Evolutionary conservation across 345 rosid genomes (phyloP).

Genomic region (Cochlearia excelsa): DNA sequence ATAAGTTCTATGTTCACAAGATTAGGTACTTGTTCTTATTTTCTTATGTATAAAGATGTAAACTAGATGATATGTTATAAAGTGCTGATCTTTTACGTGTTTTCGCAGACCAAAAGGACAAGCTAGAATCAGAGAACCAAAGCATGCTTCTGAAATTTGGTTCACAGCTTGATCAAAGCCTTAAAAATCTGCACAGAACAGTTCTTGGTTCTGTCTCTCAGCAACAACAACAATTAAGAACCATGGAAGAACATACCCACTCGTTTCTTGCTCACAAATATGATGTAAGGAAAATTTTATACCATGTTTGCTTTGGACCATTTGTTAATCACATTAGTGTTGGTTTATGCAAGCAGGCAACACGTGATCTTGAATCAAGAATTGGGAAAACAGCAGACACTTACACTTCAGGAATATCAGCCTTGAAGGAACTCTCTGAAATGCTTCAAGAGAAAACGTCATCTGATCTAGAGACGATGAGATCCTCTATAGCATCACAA

Average conservation of each 20-base stretch:
- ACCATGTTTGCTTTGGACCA: slow-evolving; percentile 5
- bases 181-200: slow-evolving; percentile 63
- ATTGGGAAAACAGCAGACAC: slow-evolving; percentile 52
- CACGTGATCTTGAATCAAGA: slow-evolving; percentile 52
- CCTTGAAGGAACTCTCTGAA: slow-evolving; percentile 55
- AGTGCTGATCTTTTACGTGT: slow-evolving; percentile 13
- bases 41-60: slow-evolving; percentile 8
- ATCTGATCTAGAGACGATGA: slow-evolving; percentile 53
- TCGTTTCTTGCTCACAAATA: slow-evolving; percentile 68
- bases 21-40: slow-evolving; percentile 52
- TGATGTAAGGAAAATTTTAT: slow-evolving; percentile 51
- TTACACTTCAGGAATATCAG: slow-evolving; percentile 49
- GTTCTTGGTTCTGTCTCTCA: slow-evolving; percentile 75
- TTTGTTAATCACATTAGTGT: slow-evolving; percentile 14
- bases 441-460: slow-evolving; percentile 48
- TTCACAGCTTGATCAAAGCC: slow-evolving; percentile 76
- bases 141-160: slow-evolving; percentile 70
- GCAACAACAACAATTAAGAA: slow-evolving; percentile 76
- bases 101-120: slow-evolving; percentile 62
- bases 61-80: not conserved
- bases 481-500: slow-evolving; percentile 46
- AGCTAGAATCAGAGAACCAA: slow-evolving; percentile 72
- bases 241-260: slow-evolving; percentile 69
- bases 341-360: slow-evolving; percentile 51
- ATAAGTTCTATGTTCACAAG: slow-evolving; percentile 58